Base-by-base conservation (phyloP, 2,329 filamentous ascomycete genomes). In the Pleoardoris graminearum region DNA sequence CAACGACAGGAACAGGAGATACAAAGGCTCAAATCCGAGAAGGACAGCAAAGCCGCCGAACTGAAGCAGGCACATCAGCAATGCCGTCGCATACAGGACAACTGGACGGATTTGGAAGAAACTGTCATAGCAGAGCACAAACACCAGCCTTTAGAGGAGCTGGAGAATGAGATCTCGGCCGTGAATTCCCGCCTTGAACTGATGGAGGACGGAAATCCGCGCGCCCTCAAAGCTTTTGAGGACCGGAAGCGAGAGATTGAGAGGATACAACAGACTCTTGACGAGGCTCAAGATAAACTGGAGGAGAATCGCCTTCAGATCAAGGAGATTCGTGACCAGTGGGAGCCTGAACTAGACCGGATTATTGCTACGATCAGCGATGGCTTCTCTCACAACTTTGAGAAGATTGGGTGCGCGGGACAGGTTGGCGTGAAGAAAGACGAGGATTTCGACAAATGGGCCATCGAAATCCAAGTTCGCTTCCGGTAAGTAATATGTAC, bases 361-460 rank as follows among this genome's bases (percentile, higher is more conserved):
- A 81, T 99, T 2, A 82, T 97, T 35, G 77, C 78, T 17, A 85
- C 86, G 67, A 97, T 99, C 75, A 96, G 90, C 69, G 85, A 90
- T 43, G 92, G 92, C 0, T 99, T 99, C 73, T 85, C 88, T 5
- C 88, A 93, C 71, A 97, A 96, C 66, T 97, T 99, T 71, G 85
- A 90, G 66, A 88, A 93, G 70, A 97, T 99, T 68, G 91, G 87
- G 60, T 97, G 94, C 72, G 92, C 92, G 4, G 94, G 94, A 30
- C 90, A 97, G 73, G 91, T 99, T 3, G 82, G 82, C 54, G 80
- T 99, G 3, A 83, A 92, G 78, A 97, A 97, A 72, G 89, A 91
- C 60, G 80, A 91, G 19, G 91, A 97, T 69, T 99, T 97, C 75
- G 90, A 95, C 51, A 85, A 89, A 55, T 99, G 94, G 94, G 87